Percentiles rank a stretch among this genome's conserved stretches.
phyloP scores from a whole-genome alignment of 2,329 filamentous ascomycete genomes.

The Trichoderma sp. region DNA sequence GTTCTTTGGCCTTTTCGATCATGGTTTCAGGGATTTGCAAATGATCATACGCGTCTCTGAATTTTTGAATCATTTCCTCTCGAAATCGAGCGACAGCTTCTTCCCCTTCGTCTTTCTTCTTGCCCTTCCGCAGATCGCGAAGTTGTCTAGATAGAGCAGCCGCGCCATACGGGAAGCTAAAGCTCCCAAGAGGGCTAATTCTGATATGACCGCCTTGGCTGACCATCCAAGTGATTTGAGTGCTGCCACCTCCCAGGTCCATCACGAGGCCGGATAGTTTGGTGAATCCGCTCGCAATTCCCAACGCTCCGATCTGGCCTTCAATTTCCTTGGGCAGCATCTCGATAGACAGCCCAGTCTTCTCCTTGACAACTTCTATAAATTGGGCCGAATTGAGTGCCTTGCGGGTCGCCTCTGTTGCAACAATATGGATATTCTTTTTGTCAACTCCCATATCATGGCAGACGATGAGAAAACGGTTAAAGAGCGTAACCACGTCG shows the following conservation, averaged over 20 bases:
- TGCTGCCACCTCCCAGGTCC: slow-evolving; percentile 69
- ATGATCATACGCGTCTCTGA: slow-evolving; percentile 49
- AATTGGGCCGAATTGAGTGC: slow-evolving; percentile 32
- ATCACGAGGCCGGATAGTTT: slow-evolving; percentile 64
- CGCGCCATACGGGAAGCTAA: slow-evolving; percentile 68
- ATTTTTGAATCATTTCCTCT: slow-evolving; percentile 50
- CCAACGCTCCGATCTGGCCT: slow-evolving; percentile 62
- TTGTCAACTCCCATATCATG: slow-evolving; percentile 27
- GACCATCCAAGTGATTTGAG: slow-evolving; percentile 66
- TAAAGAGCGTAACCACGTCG: slow-evolving; percentile 28
- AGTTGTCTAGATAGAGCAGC: slow-evolving; percentile 61
- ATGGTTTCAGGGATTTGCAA: slow-evolving; percentile 55
- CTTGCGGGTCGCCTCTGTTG: slow-evolving; percentile 33
- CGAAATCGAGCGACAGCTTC: slow-evolving; percentile 44
- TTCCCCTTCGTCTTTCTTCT: slow-evolving; percentile 39
- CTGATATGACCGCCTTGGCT: slow-evolving; percentile 47
- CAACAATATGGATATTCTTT: slow-evolving; percentile 31
- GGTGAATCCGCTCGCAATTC: slow-evolving; percentile 62
- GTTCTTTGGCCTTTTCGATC: slow-evolving; percentile 38
- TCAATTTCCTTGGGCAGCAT: slow-evolving; percentile 65
- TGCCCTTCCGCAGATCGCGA: slow-evolving; percentile 39
- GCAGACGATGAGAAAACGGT: slow-evolving; percentile 31
- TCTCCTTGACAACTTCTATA: slow-evolving; percentile 44
- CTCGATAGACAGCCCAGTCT: slow-evolving; percentile 58
- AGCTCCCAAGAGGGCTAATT: slow-evolving; percentile 53